Evolutionary conservation across 2,329 filamentous ascomycete species (phyloP).

Genomic region (Ophiostoma sp.): DNA sequence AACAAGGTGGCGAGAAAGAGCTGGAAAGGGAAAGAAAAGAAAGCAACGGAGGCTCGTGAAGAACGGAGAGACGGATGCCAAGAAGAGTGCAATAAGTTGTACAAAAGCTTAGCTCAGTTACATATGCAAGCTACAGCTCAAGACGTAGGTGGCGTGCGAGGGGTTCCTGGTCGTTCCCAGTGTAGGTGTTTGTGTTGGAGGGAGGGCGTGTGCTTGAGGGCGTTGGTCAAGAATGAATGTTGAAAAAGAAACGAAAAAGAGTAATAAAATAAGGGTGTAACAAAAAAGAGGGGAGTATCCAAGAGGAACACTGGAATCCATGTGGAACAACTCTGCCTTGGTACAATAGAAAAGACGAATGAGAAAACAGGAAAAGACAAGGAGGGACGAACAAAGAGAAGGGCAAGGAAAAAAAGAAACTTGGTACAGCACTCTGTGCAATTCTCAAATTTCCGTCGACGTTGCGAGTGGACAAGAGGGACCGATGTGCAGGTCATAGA

Average conservation of each 20-base stretch:
- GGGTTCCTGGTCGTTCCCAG: background rate
- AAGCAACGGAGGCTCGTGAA: background rate
- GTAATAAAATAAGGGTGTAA: background rate
- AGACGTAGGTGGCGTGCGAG: background rate
- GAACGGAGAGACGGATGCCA: background rate
- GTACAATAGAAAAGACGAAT: background rate
- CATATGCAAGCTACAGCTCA: background rate
- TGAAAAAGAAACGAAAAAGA: background rate
- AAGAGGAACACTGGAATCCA: background rate
- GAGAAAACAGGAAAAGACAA: background rate
- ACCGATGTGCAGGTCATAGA: background rate
- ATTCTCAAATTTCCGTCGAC: background rate
- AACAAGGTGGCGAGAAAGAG: background rate
- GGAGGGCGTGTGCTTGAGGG: background rate
- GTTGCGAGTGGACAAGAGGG: background rate
- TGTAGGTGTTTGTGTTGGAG: background rate
- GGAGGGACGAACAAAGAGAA: background rate
- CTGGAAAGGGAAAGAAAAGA: background rate
- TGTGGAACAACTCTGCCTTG: background rate
- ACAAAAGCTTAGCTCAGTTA: background rate
- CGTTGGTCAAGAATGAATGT: background rate
- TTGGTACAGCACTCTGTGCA: background rate
- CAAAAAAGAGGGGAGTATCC: background rate
- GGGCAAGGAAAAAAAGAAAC: background rate
- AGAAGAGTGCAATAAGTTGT: background rate